phyloP scores from a whole-genome alignment of 176 grass and related monocot species.

The Musa troglodytarum region DNA sequence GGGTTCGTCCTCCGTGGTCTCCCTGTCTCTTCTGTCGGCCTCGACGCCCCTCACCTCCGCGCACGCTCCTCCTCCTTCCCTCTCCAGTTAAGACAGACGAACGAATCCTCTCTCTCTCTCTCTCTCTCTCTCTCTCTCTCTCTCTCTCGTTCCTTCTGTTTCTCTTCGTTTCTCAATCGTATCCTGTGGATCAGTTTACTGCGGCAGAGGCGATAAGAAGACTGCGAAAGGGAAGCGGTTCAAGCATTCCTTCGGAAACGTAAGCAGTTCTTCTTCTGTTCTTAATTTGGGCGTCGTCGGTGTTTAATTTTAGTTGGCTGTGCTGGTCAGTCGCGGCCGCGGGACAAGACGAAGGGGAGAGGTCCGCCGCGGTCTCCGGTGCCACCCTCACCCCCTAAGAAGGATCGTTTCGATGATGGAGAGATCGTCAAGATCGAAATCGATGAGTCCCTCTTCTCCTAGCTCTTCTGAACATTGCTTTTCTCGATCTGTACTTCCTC shows the following conservation, averaged over 20 bases:
- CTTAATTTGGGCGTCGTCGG: no score
- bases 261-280: conserved; percentile 15
- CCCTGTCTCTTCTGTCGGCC: neutral
- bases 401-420: conserved; percentile 57
- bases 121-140: neutral
- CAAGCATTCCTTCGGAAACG: conserved; percentile 71
- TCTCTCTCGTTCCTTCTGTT: neutral
- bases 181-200: conserved; percentile 30
- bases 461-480: neutral
- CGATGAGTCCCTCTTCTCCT: conserved; percentile 53
- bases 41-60: conserved; percentile 17
- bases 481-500: neutral
- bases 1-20: neutral
- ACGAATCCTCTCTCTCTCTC: neutral
- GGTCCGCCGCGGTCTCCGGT: conserved; percentile 35
- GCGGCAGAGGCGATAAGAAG: conserved; percentile 70
- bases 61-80: conserved; percentile 14
- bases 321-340: conserved; percentile 37
- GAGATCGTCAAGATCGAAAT: conserved; percentile 51
- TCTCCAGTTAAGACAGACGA: neutral
- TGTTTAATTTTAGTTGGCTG: neutral
- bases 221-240: conserved; percentile 66
- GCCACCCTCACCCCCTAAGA: conserved; percentile 50
- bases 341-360: conserved; percentile 66
- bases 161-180: neutral